Conservation (phyloP, 2,329 filamentous ascomycete genomes). For the Aspergillus pseudotamarii region DNA sequence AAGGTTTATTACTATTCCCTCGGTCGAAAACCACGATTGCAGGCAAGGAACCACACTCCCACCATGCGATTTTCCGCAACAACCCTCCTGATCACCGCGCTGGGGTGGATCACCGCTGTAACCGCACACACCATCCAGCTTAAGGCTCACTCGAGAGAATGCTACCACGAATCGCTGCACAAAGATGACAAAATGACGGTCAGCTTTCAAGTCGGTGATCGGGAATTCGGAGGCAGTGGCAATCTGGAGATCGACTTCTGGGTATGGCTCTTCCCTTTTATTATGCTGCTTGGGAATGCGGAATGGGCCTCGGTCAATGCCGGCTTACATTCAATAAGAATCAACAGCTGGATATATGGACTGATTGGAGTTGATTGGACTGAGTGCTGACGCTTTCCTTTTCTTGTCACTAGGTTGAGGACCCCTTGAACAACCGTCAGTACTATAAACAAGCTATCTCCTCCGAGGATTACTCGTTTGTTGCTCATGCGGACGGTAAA, state of each 20-base stretch:
- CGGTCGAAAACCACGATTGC: background rate
- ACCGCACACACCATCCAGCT: conserved; percentile 95
- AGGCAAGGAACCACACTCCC: conserved; percentile 6
- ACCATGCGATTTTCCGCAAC: conserved; percentile 46
- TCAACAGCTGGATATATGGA: background rate
- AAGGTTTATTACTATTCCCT: background rate
- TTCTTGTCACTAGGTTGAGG: conserved; percentile 64
- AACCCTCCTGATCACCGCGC: conserved; percentile 52
- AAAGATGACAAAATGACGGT: conserved; percentile 97
- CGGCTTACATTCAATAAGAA: background rate
- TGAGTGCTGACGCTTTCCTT: conserved; percentile 17
- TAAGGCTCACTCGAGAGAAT: conserved; percentile 89
- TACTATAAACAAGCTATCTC: conserved; percentile 79
- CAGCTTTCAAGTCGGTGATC: conserved; percentile 95
- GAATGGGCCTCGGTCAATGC: background rate
- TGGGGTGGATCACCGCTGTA: conserved; percentile 62
- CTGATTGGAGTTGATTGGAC: background rate
- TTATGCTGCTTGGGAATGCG: background rate
- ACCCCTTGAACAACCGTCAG: conserved; percentile 74
- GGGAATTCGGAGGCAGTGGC: conserved; percentile 91
- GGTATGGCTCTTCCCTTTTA: conserved; percentile 60
- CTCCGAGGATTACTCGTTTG: conserved; percentile 92
- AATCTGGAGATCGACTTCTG: conserved; percentile 98
- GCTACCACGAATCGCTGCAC: conserved; percentile 93
- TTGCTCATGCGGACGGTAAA: conserved; percentile 80